Conservation (phyloP, 305 asterid genomes). For the Fraxinus sp. region DNA sequence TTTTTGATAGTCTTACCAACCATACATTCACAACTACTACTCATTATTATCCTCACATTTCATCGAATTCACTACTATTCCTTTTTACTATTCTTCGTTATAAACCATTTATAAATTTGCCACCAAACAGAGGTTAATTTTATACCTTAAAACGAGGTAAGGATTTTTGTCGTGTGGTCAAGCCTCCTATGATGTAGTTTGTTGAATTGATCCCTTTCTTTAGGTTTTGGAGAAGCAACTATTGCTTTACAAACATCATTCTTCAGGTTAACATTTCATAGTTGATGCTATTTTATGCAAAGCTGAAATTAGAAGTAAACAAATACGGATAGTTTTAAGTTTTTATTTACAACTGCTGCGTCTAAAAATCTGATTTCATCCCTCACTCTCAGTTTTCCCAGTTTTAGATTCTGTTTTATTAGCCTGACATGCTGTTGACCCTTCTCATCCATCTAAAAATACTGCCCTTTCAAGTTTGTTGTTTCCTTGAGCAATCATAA, state of each 20-base stretch:
- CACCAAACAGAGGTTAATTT: neutral
- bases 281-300: neutral
- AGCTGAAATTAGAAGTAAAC: neutral
- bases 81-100: neutral
- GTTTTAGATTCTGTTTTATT: neutral
- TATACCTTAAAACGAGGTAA: neutral
- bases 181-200: neutral
- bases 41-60: neutral
- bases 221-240: slow-evolving; percentile 8
- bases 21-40: neutral
- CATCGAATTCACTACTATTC: neutral
- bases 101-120: neutral
- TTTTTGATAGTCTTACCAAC: neutral
- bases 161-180: neutral
- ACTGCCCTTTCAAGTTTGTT: neutral
- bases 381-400: neutral
- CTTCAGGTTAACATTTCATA: neutral
- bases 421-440: neutral
- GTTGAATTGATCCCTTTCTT: neutral
- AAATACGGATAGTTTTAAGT: neutral
- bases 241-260: neutral
- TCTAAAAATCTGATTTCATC: neutral
- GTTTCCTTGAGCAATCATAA: neutral
- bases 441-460: neutral
- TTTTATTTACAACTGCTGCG: neutral